These are phyloP conservation scores for Tuctoria greenei DNA, from an alignment of 176 grass and related monocot species.

Conservation along the genomic window DNA sequence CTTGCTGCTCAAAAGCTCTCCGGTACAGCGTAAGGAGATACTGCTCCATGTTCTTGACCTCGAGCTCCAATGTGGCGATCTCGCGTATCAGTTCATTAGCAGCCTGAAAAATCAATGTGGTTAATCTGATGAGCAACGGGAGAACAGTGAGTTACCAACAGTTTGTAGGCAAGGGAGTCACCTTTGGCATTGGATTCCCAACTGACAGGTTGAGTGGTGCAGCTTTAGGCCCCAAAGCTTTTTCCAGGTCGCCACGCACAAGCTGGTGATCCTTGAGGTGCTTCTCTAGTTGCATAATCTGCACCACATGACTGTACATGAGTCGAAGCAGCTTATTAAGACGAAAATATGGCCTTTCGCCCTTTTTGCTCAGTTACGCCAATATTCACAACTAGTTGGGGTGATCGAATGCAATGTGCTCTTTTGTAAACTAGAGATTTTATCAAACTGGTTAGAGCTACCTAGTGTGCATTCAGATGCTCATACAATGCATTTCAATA, in stretches of 20 bases:
- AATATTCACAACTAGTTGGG: neutral
- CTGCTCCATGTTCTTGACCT: slow-evolving; percentile 97
- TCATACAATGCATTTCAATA: neutral
- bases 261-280: slow-evolving; percentile 75
- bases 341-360: neutral
- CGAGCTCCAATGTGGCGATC: slow-evolving; percentile 80
- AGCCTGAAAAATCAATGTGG: slow-evolving; percentile 41
- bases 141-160: slow-evolving; percentile 8
- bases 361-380: neutral
- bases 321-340: neutral
- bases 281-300: slow-evolving; percentile 86
- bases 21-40: slow-evolving; percentile 89
- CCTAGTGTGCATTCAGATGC: neutral
- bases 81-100: slow-evolving; percentile 90
- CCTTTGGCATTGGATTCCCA: slow-evolving; percentile 79
- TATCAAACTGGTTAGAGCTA: neutral
- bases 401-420: neutral
- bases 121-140: neutral
- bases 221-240: slow-evolving; percentile 63
- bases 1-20: slow-evolving; percentile 84
- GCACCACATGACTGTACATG: slow-evolving; percentile 30
- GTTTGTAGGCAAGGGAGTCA: slow-evolving; percentile 17
- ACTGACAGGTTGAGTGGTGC: slow-evolving; percentile 49
- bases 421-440: neutral
- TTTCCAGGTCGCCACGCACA: slow-evolving; percentile 71